Evolutionary conservation across 495 filamentous ascomycete genomes (phyloP), one percentile per base, ranked within the genome.

Genomic region (Aspergillus homomorphus): DNA sequence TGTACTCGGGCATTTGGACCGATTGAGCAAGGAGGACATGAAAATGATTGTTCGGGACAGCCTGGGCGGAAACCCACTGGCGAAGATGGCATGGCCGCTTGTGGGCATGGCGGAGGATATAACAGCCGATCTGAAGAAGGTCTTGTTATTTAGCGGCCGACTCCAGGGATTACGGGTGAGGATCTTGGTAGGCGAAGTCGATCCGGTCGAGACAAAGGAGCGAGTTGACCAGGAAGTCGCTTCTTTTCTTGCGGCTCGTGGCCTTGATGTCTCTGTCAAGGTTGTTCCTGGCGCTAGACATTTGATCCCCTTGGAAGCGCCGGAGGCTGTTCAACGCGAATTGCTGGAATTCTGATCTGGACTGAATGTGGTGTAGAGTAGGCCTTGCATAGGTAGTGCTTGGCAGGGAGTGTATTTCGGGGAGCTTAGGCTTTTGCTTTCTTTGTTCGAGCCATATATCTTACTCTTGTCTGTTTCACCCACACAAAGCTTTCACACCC

Each of bases 91-190:
- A 4, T 79, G 75, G 77, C 70, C 70, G 22, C 22, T 52, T 26
- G 73, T 76, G 65, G 74, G 62, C 8, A 77, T 78, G 72, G 56
- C 51, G 30, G 75, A 77, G 55, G 71, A 78, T 64, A 68, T 79
- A 49, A 55, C 63, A 0, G 33, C 57, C 4, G 14, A 41, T 14
- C 58, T 65, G 18, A 64, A 58, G 38, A 18, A 19, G 20, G 55
- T 28, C 0, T 18, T 66, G 18, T 20, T 14, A 15, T 53, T 10
- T 8, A 8, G 9, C 12, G 4, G 12, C 9, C 6, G n/a, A 44
- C 22, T 20, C 19, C 15, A 18, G 21, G n/a, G 44, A 10, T 68
- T 18, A 42, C n/a, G 45, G 10, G 58, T 72, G 15, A 21, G 62
- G 28, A 60, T 77, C 3, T 53, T 74, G 1, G 65, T 69, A 22